Percentiles rank a stretch among this genome's conserved stretches.
These are phyloP conservation scores for Phialophora macrospora DNA, from an alignment of 2,329 filamentous ascomycete species.

Conservation along the genomic window DNA sequence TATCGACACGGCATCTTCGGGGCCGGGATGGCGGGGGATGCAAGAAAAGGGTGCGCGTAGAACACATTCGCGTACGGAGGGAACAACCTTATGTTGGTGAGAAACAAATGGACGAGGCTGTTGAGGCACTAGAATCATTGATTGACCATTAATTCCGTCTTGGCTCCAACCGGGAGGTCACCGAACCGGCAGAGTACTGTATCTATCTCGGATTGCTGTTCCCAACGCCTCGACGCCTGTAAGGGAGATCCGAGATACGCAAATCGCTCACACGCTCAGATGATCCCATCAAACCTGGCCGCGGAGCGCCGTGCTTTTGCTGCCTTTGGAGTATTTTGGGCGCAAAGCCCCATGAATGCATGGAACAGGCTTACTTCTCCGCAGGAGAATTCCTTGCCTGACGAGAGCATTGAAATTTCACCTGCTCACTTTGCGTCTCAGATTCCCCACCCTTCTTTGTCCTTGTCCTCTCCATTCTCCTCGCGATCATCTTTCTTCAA, in stretches of 20 bases:
- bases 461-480: conserved; percentile 1
- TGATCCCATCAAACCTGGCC: neutral
- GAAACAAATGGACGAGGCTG: neutral
- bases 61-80: neutral
- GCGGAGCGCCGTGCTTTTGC: neutral
- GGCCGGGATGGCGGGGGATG: too few relatives aligned
- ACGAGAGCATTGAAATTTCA: neutral
- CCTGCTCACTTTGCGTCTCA: neutral
- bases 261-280: neutral
- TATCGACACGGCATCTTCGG: neutral
- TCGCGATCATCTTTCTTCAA: neutral
- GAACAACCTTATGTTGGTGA: neutral
- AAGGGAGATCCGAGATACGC: neutral
- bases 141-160: neutral
- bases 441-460: conserved; percentile 14
- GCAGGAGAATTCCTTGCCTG: neutral
- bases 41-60: neutral
- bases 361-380: neutral
- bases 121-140: neutral
- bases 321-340: neutral
- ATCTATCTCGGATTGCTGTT: neutral
- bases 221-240: neutral
- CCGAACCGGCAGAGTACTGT: neutral
- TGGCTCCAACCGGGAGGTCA: neutral
- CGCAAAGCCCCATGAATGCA: neutral